Evolutionary conservation across 2,329 filamentous ascomycete species (phyloP), one percentile per base, ranked within the genome.

Genomic region (Aspergillus nomiae): DNA sequence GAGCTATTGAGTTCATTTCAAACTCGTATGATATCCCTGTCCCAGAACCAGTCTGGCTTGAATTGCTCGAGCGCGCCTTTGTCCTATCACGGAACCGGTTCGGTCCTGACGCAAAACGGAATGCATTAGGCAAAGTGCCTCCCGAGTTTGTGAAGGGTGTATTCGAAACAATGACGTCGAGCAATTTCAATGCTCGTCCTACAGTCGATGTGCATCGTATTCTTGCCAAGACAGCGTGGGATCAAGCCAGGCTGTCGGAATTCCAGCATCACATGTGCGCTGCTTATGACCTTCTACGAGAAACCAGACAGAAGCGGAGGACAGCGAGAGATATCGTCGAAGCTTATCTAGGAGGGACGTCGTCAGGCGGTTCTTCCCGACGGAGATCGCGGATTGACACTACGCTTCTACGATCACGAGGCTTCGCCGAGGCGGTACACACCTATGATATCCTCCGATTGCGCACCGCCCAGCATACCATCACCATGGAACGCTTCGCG

Each of bases 31-130:
- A 78, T 1, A 77, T 94, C 28, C 65, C 79, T 1, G 86, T 94
- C 43, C 77, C 86, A 0, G 69, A 73, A 8, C 72, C 81, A 6
- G 82, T 87, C 21, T 94, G 92, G 91, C 81, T 83, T 9, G 85
- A 89, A 60, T 76, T 94, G 2, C 80, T 94, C 19, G 82, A 87
- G 64, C 91, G 90, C 85, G 84, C 89, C 0, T 89, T 87, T 69
- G 79, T 91, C 11, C 81, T 88, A 46, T 80, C 83, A 3, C 73
- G 78, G 73, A 65, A 79, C 71, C 48, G 81, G 77, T 61, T 77
- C 76, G 55, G 75, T 69, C 41, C 65, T 65, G 55, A 77, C 67
- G 59, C 61, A 76, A 48, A 67, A 55, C 62, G 71, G 34, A 64
- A 67, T 46, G 56, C 41, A 8, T 56, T 67, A 12, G 78, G 76